These are phyloP conservation scores for Phytophthora palmivora DNA, from an alignment of 352 stramenopile species.

Conservation along the genomic window DNA sequence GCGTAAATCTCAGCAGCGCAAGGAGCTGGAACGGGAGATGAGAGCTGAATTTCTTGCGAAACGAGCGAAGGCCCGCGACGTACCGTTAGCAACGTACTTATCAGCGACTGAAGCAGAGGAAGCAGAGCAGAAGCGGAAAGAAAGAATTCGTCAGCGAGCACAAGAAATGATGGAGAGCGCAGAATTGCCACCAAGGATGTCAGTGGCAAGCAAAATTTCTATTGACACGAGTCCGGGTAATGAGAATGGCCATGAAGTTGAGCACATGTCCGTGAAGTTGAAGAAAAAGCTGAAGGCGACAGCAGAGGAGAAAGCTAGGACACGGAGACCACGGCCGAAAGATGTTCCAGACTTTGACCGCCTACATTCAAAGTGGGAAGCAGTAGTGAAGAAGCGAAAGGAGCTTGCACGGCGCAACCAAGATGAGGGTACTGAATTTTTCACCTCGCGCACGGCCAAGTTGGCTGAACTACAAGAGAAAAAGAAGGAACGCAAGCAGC, in stretches of 20 bases:
- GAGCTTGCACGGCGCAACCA: slow-evolving; percentile 27
- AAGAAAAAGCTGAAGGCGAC: slow-evolving; percentile 56
- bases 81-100: slow-evolving; percentile 65
- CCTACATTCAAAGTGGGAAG: slow-evolving; percentile 66
- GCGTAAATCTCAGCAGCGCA: slow-evolving; percentile 52
- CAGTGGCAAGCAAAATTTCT: slow-evolving; percentile 28
- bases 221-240: background rate
- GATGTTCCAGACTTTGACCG: slow-evolving; percentile 70
- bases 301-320: slow-evolving; percentile 44
- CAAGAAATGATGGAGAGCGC: slow-evolving; percentile 50
- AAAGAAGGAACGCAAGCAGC: slow-evolving; percentile 57
- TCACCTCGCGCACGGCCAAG: slow-evolving; percentile 49
- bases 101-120: slow-evolving; percentile 21
- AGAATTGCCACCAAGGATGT: slow-evolving; percentile 62
- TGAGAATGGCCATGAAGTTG: background rate
- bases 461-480: slow-evolving; percentile 47
- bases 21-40: slow-evolving; percentile 42
- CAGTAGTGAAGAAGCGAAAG: slow-evolving; percentile 45
- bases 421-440: slow-evolving; percentile 47
- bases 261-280: slow-evolving; percentile 53
- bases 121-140: slow-evolving; percentile 49
- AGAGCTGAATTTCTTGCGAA: slow-evolving; percentile 49
- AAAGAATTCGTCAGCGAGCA: slow-evolving; percentile 60
- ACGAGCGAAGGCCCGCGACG: slow-evolving; percentile 52
- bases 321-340: slow-evolving; percentile 44